Evolutionary conservation across 1,139 yeast genomes (phyloP).

Genomic region (Komagataea norvegica): DNA sequence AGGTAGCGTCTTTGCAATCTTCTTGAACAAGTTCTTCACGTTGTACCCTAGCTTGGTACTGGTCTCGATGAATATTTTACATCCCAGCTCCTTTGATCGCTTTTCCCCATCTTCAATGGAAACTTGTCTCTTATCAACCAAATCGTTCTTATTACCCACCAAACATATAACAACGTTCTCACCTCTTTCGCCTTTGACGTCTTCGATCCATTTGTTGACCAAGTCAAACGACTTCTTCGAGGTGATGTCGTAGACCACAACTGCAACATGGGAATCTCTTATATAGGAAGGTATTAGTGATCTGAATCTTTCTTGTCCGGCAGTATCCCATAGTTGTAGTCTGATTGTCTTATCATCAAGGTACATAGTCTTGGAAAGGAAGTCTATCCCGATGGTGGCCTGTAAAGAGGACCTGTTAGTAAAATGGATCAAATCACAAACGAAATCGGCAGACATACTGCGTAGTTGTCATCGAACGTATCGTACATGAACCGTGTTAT

Average conservation of each 20-base stretch:
- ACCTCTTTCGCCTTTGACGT: conserved; percentile 72
- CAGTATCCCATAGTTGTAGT: conserved; percentile 94
- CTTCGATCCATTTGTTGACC: conserved; percentile 79
- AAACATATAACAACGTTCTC: conserved; percentile 63
- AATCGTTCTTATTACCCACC: conserved; percentile 80
- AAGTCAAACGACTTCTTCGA: conserved; percentile 76
- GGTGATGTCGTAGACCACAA: conserved; percentile 90
- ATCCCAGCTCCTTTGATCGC: conserved; percentile 73
- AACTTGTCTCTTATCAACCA: conserved; percentile 63
- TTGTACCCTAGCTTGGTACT: conserved; percentile 94
- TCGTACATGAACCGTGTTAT: conserved; percentile 97
- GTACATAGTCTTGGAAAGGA: conserved; percentile 82
- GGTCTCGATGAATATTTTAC: conserved; percentile 83
- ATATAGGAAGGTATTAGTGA: conserved; percentile 92
- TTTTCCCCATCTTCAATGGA: conserved; percentile 75
- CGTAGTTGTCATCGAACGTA: conserved; percentile 93
- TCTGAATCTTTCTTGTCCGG: conserved; percentile 97
- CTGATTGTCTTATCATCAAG: conserved; percentile 69
- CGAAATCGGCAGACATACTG: conserved; percentile 34
- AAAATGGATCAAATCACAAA: no score
- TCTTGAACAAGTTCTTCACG: conserved; percentile 82
- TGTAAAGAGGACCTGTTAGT: conserved; percentile 28
- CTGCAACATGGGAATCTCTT: conserved; percentile 95
- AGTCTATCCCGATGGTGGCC: conserved; percentile 96
- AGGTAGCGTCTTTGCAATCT: conserved; percentile 86